These are phyloP conservation scores for Thymus mandschuricus DNA, from an alignment of 257 asterid species.

Conservation along the genomic window DNA sequence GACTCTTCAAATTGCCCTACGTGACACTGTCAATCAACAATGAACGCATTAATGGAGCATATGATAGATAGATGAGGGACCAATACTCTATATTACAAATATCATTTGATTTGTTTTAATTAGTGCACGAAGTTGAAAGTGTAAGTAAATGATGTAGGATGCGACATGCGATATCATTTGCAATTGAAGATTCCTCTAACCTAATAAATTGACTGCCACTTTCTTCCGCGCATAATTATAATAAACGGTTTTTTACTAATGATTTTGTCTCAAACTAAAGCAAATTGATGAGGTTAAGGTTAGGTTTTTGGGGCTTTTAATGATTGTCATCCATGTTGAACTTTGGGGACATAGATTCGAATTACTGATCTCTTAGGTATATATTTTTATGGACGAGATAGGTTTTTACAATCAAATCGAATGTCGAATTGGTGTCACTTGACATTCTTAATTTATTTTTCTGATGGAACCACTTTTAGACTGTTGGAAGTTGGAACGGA, in stretches of 20 bases:
- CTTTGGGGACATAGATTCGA: no score
- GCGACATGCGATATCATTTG: neutral
- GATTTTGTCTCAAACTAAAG: constrained; percentile 7
- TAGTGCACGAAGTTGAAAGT: neutral
- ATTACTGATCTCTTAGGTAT: no score
- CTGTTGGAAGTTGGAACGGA: no score
- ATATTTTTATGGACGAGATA: no score
- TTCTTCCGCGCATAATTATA: neutral
- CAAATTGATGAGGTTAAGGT: no score
- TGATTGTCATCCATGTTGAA: constrained; percentile 1
- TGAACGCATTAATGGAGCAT: no score
- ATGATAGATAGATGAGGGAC: neutral
- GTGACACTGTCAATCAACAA: no score
- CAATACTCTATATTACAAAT: neutral
- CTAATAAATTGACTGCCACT: neutral
- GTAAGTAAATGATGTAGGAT: neutral
- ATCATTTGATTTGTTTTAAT: neutral
- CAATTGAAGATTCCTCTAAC: neutral
- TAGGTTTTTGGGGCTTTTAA: neutral
- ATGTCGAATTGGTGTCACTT: no score
- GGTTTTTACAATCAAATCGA: no score
- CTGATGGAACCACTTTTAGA: no score
- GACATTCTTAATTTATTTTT: no score
- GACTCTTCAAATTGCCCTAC: no score
- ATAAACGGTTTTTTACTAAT: constrained; percentile 1